Base-by-base conservation (phyloP, 2,329 filamentous ascomycete species). In the Alternaria triticimaculans region DNA sequence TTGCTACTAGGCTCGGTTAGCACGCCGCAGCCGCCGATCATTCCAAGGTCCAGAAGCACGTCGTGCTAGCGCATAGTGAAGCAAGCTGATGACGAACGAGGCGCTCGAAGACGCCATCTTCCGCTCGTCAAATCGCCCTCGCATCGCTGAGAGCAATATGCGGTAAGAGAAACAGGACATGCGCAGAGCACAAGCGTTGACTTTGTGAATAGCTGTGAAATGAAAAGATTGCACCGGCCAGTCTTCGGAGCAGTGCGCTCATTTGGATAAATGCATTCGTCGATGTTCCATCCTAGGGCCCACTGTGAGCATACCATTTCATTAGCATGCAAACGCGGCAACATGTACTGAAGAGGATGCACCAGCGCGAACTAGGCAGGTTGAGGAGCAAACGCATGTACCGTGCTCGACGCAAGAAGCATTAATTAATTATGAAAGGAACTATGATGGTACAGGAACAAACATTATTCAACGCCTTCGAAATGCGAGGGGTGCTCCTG, bases 21-120 rank as follows among this genome's bases (percentile, higher is more conserved):
- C 63, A 59, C 55, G 60, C 65, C 59, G 66, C 50, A 60, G 45
- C 54, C 41, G 65, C 57, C 68, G 64, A 71, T 72, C 66, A 21
- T 55, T 60, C 37, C 37, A 18, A 41, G 37, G 15, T 41, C 37
- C 61, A 55, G 63, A 62, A 64, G 62, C 64, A 56, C 57, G 65
- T 68, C 64, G 55, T 65, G 55, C 45, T 57, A 51, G 64, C 54
- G 44, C 58, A 55, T 41, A 23, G 41, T 59, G 55, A 49, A 45
- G 67, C 58, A 51, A 45, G 49, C 44, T 57, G 48, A 71, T 76
- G 75, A 77, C 72, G 75, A 71, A 55, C 51, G 71, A 69, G 69
- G 70, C 71, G 68, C 64, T 65, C 63, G 55, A 54, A 44, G 15
- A 28, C 18, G 44, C 37, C 41, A 23, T 33, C 37, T 50, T 33